A percentile compares a stretch with the other conserved stretches of the same genome.
Evolutionary conservation across 768 basidiomycete genomes (phyloP).

Genomic region (Lyophyllum atratum): DNA sequence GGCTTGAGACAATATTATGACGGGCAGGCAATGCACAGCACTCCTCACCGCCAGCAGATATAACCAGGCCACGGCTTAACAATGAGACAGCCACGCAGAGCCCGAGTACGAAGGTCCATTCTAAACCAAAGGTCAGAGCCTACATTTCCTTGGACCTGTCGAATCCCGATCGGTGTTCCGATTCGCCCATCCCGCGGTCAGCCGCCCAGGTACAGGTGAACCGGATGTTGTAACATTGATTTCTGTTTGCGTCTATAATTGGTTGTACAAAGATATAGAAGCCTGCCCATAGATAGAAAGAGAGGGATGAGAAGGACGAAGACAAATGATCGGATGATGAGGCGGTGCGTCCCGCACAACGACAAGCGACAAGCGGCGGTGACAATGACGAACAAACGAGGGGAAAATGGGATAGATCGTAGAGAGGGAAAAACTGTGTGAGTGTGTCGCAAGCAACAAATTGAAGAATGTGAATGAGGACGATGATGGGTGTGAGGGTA

Average conservation of each 20-base stretch:
- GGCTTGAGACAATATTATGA: too few relatives aligned
- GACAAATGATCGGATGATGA: background rate
- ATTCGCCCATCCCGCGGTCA: background rate
- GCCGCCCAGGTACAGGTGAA: background rate
- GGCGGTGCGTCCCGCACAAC: conserved; percentile 8
- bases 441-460: conserved; percentile 15
- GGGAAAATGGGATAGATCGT: conserved; percentile 7
- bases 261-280: conserved; percentile 21
- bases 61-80: background rate
- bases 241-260: conserved; percentile 20
- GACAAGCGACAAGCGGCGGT: conserved; percentile 4
- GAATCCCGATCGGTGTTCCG: background rate
- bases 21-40: too few relatives aligned
- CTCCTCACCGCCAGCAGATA: background rate
- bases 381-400: conserved; percentile 6
- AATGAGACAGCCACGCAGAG: too few relatives aligned
- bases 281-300: conserved; percentile 20
- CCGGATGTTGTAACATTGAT: background rate
- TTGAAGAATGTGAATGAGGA: conserved; percentile 7
- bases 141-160: background rate
- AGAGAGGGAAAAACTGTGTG: conserved; percentile 3
- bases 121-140: background rate
- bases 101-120: too few relatives aligned
- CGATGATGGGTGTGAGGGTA: conserved; percentile 6
- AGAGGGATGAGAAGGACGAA: conserved; percentile 6